A percentile compares a stretch with the other conserved stretches of the same genome.
phyloP scores from a whole-genome alignment of 78 protist species.

The Guillardia theta region DNA sequence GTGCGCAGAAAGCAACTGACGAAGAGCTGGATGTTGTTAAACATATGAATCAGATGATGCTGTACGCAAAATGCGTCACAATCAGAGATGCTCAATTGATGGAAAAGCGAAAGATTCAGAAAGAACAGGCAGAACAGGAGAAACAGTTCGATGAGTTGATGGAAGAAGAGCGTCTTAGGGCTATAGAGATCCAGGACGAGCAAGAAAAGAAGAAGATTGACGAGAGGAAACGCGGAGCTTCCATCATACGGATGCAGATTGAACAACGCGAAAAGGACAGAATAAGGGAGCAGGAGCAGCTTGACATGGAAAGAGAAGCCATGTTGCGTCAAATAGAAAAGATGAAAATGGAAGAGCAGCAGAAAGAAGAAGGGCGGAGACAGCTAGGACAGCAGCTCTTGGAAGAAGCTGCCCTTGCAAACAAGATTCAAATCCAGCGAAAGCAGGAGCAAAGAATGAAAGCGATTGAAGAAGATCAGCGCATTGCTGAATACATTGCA shows the following conservation, averaged over 20 bases:
- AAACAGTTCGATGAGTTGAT: conserved; percentile 19
- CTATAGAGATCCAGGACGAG: conserved; percentile 43
- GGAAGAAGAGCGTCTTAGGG: conserved; percentile 63
- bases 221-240: conserved; percentile 52
- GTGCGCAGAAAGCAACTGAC: not conserved
- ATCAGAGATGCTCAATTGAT: conserved; percentile 64
- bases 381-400: conserved; percentile 35
- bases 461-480: conserved; percentile 54
- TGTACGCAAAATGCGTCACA: conserved; percentile 55
- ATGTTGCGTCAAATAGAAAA: conserved; percentile 56
- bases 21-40: conserved; percentile 62
- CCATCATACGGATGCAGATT: conserved; percentile 57
- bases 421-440: conserved; percentile 52
- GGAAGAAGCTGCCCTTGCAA: conserved; percentile 59
- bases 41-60: conserved; percentile 60
- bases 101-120: conserved; percentile 17
- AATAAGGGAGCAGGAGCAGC: conserved; percentile 38
- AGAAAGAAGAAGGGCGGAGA: not conserved
- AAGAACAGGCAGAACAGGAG: conserved; percentile 49
- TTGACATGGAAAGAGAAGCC: conserved; percentile 34
- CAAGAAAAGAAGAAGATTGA: conserved; percentile 47
- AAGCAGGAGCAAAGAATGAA: conserved; percentile 9
- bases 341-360: conserved; percentile 46
- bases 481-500: conserved; percentile 37
- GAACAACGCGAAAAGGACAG: conserved; percentile 59